A percentile compares a stretch with the other conserved stretches of the same genome.
These are phyloP conservation scores for Cladosporium sp. DNA, from an alignment of 2,329 filamentous ascomycete species.

Conservation along the genomic window DNA sequence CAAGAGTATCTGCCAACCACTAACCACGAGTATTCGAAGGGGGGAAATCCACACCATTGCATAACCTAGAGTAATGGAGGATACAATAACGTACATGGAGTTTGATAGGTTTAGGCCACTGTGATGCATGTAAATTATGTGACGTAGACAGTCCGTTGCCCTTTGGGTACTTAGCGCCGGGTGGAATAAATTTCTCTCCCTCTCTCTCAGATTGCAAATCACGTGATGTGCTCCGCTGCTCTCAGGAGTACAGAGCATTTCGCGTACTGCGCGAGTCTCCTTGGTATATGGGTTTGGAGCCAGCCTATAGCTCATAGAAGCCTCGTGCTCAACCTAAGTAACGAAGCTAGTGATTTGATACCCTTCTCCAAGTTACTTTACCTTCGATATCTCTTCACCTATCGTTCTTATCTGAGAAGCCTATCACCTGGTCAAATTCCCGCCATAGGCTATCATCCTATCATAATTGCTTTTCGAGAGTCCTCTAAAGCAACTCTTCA, in stretches of 20 bases:
- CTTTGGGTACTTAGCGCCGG: conserved; percentile 3
- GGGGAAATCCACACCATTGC: no score
- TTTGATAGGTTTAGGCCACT: no score
- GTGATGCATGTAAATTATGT: background rate
- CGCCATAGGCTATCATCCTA: background rate
- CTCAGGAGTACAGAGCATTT: no score
- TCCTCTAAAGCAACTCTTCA: no score
- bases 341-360: background rate
- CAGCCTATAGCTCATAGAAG: background rate
- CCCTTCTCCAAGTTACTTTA: background rate
- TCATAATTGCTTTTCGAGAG: no score
- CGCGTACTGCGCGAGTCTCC: no score
- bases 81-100: no score
- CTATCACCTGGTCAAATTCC: background rate
- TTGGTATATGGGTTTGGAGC: background rate
- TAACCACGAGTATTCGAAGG: background rate
- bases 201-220: no score
- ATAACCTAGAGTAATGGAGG: no score
- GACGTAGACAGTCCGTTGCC: background rate
- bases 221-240: no score
- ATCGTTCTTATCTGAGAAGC: background rate
- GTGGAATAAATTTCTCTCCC: background rate
- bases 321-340: background rate
- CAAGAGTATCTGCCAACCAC: background rate
- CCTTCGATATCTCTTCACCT: background rate